A percentile compares a stretch with the other conserved stretches of the same genome.
These are phyloP conservation scores for Peterozyma toletana DNA, from an alignment of 805 yeast species.

Conservation along the genomic window DNA sequence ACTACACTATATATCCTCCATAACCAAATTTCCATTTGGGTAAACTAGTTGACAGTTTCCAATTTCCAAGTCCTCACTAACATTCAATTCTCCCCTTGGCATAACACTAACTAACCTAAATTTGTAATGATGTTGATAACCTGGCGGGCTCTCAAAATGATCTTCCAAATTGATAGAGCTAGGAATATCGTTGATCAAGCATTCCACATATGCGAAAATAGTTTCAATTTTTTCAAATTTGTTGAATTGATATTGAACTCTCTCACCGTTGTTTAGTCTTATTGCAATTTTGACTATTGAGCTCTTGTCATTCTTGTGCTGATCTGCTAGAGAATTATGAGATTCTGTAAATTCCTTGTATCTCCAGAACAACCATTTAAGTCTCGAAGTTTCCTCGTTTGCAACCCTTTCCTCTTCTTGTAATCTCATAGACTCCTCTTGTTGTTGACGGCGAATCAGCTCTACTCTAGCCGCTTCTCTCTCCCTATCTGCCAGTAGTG, in stretches of 20 bases:
- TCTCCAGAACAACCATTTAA: constrained; percentile 44
- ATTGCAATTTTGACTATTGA: constrained; percentile 60
- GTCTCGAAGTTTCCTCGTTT: constrained; percentile 16
- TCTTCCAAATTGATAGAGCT: constrained; percentile 8
- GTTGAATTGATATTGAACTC: constrained; percentile 44
- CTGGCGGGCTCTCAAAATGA: constrained; percentile 22
- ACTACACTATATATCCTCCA: constrained; percentile 2
- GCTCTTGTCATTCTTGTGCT: constrained; percentile 11
- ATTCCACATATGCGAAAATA: constrained; percentile 65
- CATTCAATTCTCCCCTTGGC: constrained; percentile 42
- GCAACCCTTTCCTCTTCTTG: constrained; percentile 11
- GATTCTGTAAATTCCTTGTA: constrained; percentile 8
- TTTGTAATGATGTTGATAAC: constrained; percentile 36
- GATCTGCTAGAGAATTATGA: constrained; percentile 14
- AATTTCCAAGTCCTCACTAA: constrained; percentile 21
- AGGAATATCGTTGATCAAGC: constrained; percentile 24
- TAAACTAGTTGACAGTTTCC: constrained; percentile 38
- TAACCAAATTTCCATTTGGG: constrained; percentile 28
- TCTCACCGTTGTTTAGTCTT: constrained; percentile 53
- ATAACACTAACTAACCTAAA: constrained; percentile 50
- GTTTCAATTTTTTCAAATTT: constrained; percentile 47
- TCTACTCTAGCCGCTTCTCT: constrained; percentile 34
- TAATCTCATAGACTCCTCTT: constrained; percentile 13
- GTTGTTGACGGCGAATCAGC: constrained; percentile 11
- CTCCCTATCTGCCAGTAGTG: constrained; percentile 60